Evolutionary conservation across 2,329 filamentous ascomycete genomes (phyloP).

Genomic region (Apiospora kogelbergensis): DNA sequence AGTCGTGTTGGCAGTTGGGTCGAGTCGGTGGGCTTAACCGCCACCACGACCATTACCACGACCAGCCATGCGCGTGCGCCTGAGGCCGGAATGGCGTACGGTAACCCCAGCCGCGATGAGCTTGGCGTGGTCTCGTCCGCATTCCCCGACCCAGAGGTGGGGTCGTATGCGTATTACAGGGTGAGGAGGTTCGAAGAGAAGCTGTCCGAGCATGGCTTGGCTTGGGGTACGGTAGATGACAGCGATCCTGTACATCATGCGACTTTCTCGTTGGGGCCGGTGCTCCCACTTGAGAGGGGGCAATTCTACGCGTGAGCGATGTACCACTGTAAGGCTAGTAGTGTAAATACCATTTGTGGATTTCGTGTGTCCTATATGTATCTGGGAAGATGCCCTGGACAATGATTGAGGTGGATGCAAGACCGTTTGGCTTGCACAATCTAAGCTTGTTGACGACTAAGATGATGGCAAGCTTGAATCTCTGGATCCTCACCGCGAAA

Average conservation of each 20-base stretch:
- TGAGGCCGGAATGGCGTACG: background rate
- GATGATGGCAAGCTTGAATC: background rate
- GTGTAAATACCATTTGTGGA: background rate
- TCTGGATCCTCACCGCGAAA: background rate
- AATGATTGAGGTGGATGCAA: background rate
- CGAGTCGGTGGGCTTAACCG: background rate
- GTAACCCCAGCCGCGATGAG: background rate
- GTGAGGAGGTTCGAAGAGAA: conserved; percentile 1
- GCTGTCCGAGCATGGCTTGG: background rate
- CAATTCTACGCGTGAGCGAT: background rate
- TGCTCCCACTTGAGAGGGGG: background rate
- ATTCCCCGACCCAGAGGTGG: background rate
- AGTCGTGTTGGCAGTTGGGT: background rate
- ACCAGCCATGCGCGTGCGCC: no score
- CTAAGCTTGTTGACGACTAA: background rate
- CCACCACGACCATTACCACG: background rate
- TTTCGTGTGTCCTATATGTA: background rate
- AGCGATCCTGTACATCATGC: background rate
- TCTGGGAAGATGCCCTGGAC: background rate
- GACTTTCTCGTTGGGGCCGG: background rate
- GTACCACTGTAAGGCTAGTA: background rate
- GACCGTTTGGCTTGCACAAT: background rate
- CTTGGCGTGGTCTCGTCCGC: background rate
- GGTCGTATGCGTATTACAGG: background rate
- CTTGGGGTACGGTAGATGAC: background rate